These are phyloP conservation scores for Porodaedalea pini DNA, from an alignment of 1,284 basidiomycete genomes.

Conservation along the genomic window DNA sequence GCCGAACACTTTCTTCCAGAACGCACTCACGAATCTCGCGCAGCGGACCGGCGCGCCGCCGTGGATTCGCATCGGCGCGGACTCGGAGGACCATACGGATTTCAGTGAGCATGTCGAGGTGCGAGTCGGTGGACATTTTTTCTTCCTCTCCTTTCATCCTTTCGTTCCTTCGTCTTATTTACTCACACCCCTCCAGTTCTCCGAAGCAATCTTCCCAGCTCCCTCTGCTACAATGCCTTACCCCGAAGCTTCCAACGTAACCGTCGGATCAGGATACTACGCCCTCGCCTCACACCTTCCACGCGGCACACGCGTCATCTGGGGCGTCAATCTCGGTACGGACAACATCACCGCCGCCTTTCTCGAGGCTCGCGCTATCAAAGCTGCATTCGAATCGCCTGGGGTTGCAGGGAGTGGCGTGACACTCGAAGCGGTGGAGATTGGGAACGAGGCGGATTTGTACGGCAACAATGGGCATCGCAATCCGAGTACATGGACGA, in stretches of 20 bases:
- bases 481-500: slow-evolving; percentile 38
- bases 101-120: slow-evolving; percentile 19
- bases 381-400: slow-evolving; percentile 46
- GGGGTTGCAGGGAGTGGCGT: slow-evolving; percentile 44
- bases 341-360: slow-evolving; percentile 55
- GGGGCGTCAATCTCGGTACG: slow-evolving; percentile 64
- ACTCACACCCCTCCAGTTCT: slow-evolving; percentile 37
- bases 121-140: neutral
- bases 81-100: slow-evolving; percentile 25
- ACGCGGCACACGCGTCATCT: slow-evolving; percentile 54
- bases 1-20: slow-evolving; percentile 20
- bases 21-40: slow-evolving; percentile 24
- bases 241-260: slow-evolving; percentile 56
- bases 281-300: slow-evolving; percentile 53
- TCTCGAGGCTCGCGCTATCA: slow-evolving; percentile 54
- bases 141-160: no score
- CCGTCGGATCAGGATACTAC: slow-evolving; percentile 60
- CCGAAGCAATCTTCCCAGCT: slow-evolving; percentile 46
- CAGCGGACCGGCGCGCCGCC: slow-evolving; percentile 22
- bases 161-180: no score
- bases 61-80: slow-evolving; percentile 25
- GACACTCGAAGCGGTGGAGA: slow-evolving; percentile 50
- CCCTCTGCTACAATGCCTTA: slow-evolving; percentile 50
- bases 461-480: slow-evolving; percentile 51
- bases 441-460: slow-evolving; percentile 58